Evolutionary conservation across 352 stramenopile genomes (phyloP).

Genomic region (Pythium apleroticum): DNA sequence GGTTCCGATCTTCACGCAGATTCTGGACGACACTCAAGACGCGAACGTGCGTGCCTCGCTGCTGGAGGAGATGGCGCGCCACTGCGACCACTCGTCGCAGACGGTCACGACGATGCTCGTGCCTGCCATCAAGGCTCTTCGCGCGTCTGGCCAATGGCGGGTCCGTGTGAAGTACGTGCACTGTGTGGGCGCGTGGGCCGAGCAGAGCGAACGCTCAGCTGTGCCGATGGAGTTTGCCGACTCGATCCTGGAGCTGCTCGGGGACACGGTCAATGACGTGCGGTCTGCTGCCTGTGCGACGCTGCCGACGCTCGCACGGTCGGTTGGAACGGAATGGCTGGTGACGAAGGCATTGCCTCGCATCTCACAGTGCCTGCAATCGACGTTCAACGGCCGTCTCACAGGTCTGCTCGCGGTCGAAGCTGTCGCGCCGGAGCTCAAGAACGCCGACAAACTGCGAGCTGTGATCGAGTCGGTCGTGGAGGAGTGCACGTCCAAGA

Average conservation of each 20-base stretch:
- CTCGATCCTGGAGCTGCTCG: constrained; percentile 63
- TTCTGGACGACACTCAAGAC: constrained; percentile 81
- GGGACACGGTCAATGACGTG: constrained; percentile 73
- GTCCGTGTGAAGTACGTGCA: constrained; percentile 86
- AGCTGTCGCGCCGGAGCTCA: constrained; percentile 55
- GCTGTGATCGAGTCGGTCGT: constrained; percentile 66
- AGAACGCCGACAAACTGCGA: constrained; percentile 67
- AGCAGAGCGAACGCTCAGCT: constrained; percentile 53
- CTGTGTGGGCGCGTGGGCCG: constrained; percentile 79
- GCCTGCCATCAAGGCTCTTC: constrained; percentile 63
- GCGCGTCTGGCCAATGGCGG: constrained; percentile 73
- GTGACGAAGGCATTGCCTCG: constrained; percentile 61
- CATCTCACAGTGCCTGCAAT: constrained; percentile 62
- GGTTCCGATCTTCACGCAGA: constrained; percentile 81
- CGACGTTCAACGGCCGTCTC: constrained; percentile 71
- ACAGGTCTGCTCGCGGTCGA: constrained; percentile 74
- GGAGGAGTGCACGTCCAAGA: constrained; percentile 78
- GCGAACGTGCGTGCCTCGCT: constrained; percentile 73
- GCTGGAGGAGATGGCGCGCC: constrained; percentile 78
- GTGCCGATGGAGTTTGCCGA: constrained; percentile 72
- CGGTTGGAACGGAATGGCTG: constrained; percentile 79
- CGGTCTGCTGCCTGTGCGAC: constrained; percentile 61
- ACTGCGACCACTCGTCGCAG: constrained; percentile 69
- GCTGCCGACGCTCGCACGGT: constrained; percentile 61
- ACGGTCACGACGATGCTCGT: constrained; percentile 71